phyloP scores from a whole-genome alignment of 768 basidiomycete species.

The Tricholoma furcatifolium region DNA sequence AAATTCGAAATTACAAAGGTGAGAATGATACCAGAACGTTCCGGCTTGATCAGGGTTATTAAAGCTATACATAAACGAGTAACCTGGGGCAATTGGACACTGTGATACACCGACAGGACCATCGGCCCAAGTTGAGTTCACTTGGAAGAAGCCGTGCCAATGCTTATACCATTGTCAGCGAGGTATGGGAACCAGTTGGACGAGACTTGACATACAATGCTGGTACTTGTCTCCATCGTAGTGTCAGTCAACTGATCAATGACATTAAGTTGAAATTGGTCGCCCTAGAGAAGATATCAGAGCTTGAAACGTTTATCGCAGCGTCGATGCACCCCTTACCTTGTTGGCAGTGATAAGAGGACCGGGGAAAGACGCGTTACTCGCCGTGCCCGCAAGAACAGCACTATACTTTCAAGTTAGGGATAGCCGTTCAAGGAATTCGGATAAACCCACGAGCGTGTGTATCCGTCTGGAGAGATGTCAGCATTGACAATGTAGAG shows the following conservation, averaged over 20 bases:
- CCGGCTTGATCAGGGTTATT: too few relatives aligned
- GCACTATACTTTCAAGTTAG: background rate
- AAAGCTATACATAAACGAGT: too few relatives aligned
- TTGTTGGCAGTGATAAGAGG: slow-evolving; percentile 1
- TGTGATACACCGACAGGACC: too few relatives aligned
- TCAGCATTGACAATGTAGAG: slow-evolving; percentile 1
- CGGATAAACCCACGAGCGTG: background rate
- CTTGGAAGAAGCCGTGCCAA: too few relatives aligned
- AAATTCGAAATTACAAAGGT: too few relatives aligned
- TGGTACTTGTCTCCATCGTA: slow-evolving; percentile 3
- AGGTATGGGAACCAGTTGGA: background rate
- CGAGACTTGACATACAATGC: background rate
- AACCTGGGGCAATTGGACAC: too few relatives aligned
- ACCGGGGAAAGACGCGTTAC: background rate
- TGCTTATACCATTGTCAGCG: background rate
- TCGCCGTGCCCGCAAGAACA: background rate
- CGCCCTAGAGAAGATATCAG: background rate
- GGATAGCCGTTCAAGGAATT: too few relatives aligned
- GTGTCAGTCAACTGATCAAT: background rate
- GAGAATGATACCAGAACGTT: too few relatives aligned
- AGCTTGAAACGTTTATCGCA: too few relatives aligned
- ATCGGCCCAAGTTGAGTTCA: too few relatives aligned
- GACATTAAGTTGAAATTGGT: background rate
- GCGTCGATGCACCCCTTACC: background rate
- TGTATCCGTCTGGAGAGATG: background rate